Evolutionary conservation across 2,329 filamentous ascomycete genomes (phyloP).

Genomic region (Fusarium scirpi): DNA sequence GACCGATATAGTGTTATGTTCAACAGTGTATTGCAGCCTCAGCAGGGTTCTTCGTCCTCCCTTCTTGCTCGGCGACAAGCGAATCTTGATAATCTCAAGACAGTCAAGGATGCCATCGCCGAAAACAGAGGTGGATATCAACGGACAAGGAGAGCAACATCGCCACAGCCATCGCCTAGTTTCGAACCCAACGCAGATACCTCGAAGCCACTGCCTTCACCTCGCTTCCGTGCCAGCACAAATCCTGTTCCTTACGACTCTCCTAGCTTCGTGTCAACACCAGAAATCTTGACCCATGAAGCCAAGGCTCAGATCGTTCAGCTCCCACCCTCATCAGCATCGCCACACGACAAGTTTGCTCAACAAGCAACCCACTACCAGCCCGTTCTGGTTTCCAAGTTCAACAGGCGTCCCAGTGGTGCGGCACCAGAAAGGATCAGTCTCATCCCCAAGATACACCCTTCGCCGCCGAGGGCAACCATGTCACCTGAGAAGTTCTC

Average conservation of each 20-base stretch:
- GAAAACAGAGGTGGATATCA: constrained; percentile 52
- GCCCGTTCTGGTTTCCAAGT: constrained; percentile 43
- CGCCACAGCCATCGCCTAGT: constrained; percentile 62
- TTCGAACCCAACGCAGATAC: constrained; percentile 42
- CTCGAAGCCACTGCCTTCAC: constrained; percentile 48
- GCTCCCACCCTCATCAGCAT: constrained; percentile 14
- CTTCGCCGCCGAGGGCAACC: constrained; percentile 26
- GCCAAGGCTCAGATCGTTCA: constrained; percentile 31
- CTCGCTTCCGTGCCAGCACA: constrained; percentile 65
- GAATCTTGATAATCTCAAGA: constrained; percentile 68
- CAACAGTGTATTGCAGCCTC: constrained; percentile 72
- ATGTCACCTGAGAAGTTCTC: constrained; percentile 9
- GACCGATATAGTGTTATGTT: constrained; percentile 98
- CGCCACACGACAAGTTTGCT: constrained; percentile 10
- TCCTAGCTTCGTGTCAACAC: constrained; percentile 46
- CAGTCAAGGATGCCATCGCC: constrained; percentile 59
- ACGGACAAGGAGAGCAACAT: constrained; percentile 60
- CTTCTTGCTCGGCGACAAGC: constrained; percentile 70
- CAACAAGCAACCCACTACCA: constrained; percentile 14
- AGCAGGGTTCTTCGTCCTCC: constrained; percentile 47
- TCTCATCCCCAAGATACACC: constrained; percentile 10
- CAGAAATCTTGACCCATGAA: not conserved
- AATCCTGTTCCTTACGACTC: constrained; percentile 63
- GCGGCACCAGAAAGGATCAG: constrained; percentile 22
- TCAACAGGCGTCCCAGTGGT: constrained; percentile 42